Evolutionary conservation across 176 grass and related monocot species (phyloP), one percentile per base, ranked within the genome.

Genomic region (Paspalum notatum): DNA sequence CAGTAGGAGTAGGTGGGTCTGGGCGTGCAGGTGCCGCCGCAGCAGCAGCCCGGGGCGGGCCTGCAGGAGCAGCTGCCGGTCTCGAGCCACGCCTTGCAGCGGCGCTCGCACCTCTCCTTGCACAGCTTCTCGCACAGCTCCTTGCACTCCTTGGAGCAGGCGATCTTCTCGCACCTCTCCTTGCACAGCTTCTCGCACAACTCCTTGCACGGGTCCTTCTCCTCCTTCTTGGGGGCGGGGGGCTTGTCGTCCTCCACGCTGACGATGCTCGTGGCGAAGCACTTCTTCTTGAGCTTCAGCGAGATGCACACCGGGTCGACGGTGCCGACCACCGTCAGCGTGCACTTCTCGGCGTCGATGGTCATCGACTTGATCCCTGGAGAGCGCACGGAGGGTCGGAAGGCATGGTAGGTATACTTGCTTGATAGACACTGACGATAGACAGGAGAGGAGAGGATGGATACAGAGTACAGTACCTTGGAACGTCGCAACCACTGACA

Each of bases 341-440:
- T 91, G 80, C 73, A 57, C 53, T 93, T 97, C 1, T 87, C 93
- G 0, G 1, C 5, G 26, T 93, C 90, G 6, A 87, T 16, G 0
- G 37, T 58, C 64, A 97, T 75, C 47, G 85, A 91, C 20, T 90
- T 87, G 82, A 97, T 79, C 4, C 88, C 85, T 97, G 65, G 12
- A 91, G n/a, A n/a, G n/a, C n/a, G 4, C 26, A 4, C 9, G 5
- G 2, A 32, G 32, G 32, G 3, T 32, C 5, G 5, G 15, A 38
- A 1, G 32, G 32, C 26, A 37, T 32, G 27, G 56, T n/a, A n/a
- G n/a, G n/a, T n/a, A n/a, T n/a, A n/a, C n/a, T n/a, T n/a, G n/a
- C n/a, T 13, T 32, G 32, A 32, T 32, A 32, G 32, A 32, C 32
- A 32, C 32, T 32, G 32, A 1, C 37, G n/a, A n/a, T n/a, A 16